Evolutionary conservation across 805 yeast species (phyloP), one percentile per base, ranked within the genome.

Genomic region (Saccharomycopsis sp.): DNA sequence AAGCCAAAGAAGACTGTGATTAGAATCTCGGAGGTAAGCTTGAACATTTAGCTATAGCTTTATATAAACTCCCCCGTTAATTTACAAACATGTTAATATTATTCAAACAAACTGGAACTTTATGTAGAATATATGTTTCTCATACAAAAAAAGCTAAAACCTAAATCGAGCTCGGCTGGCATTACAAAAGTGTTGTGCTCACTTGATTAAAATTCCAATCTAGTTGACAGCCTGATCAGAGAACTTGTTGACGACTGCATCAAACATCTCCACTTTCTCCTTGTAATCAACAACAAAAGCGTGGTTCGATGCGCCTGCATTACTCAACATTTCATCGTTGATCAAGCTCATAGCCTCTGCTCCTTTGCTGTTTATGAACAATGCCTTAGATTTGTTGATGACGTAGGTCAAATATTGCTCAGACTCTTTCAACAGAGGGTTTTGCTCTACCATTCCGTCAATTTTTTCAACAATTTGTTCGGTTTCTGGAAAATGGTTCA

Each of bases 401-500:
- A 75, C 63, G 54, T 75, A 75, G 4, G 62, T 62, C 46, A 68
- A 60, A 29, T 62, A 65, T 13, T 62, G 63, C 23, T 64, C 59
- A 27, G 58, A 51, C 8, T 61, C 51, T 2, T 25, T 25, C 13
- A 57, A 65, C 5, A 32, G 6, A 10, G 35, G 8, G 35, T 25
- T 15, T 12, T 15, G 23, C 10, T 5, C 7, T n/a, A 7, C n/a
- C 12, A 2, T n/a, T 9, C 27, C 27, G 13, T 19, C 16, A 12
- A 41, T 22, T 38, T 68, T 62, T n/a, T 25, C 27, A 9, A 81
- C 62, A 27, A 77, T 65, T 48, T 83, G 84, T 45, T 72, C 71
- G 7, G 95, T 88, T 61, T 89, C 96, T 2, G 88, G 89, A 42
- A 75, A 65, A 54, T 88, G 82, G 38, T 77, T 75, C 57, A 86